phyloP scores from a whole-genome alignment of 139 green algal species.

The Chlamydomonas applanata region DNA sequence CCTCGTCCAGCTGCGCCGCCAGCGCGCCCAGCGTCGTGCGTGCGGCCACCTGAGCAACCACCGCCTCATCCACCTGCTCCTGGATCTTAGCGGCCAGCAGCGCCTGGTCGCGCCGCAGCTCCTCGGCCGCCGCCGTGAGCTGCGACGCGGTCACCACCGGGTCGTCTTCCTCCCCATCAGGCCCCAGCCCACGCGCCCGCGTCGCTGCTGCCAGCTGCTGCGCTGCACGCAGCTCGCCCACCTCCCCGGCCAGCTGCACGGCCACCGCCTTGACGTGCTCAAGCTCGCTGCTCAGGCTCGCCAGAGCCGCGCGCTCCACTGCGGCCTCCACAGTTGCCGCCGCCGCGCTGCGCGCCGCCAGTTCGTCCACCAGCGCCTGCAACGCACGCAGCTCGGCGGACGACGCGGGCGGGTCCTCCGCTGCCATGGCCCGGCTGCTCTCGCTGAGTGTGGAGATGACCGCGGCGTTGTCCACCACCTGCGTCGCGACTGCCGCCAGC shows the following conservation, averaged over 20 bases:
- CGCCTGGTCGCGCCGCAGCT: not conserved
- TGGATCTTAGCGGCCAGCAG: slow-evolving; percentile 9
- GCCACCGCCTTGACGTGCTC: not conserved
- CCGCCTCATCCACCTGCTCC: slow-evolving; percentile 1
- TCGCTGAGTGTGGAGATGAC: too few relatives aligned
- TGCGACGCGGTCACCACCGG: not conserved
- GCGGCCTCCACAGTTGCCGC: not conserved
- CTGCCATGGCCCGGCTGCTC: not conserved
- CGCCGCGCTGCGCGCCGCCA: not conserved
- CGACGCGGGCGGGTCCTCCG: not conserved
- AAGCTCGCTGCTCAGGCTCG: not conserved
- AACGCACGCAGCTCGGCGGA: not conserved
- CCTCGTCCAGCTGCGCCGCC: not conserved
- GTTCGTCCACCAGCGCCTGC: not conserved
- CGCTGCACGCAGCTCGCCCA: too few relatives aligned
- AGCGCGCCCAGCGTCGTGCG: not conserved
- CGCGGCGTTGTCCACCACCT: too few relatives aligned
- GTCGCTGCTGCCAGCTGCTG: not conserved
- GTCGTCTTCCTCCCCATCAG: not conserved
- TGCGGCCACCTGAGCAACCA: not conserved
- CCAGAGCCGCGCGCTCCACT: not conserved
- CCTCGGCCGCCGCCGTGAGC: slow-evolving; percentile 1
- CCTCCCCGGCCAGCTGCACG: not conserved
- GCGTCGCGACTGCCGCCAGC: too few relatives aligned
- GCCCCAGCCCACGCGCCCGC: too few relatives aligned